Evolutionary conservation across 352 stramenopile species (phyloP).

Genomic region (Pythium volutum): DNA sequence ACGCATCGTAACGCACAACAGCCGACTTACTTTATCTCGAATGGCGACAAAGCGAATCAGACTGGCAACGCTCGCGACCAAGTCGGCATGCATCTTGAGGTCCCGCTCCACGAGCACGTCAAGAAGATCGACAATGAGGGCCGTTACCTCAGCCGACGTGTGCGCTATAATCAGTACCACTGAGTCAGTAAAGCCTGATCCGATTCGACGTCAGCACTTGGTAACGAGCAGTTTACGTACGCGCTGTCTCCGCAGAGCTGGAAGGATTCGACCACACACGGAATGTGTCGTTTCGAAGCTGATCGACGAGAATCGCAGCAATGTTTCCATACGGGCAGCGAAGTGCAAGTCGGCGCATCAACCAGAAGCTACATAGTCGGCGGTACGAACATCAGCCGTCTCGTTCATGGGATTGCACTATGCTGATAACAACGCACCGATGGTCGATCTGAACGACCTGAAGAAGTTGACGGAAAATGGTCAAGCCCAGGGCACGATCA

Average conservation of each 20-base stretch:
- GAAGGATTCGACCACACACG: slow-evolving; percentile 27
- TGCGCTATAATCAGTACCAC: slow-evolving; percentile 18
- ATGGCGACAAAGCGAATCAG: slow-evolving; percentile 62
- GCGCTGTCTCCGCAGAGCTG: slow-evolving; percentile 6
- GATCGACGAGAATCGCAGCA: slow-evolving; percentile 58
- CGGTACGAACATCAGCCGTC: background rate
- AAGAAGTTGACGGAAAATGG: slow-evolving; percentile 34
- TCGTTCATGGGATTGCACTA: background rate
- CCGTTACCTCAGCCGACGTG: slow-evolving; percentile 17
- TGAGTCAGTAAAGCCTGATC: background rate
- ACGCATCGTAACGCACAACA: too few species aligned
- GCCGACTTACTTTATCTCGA: slow-evolving; percentile 46
- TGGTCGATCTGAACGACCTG: slow-evolving; percentile 31
- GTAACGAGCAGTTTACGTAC: slow-evolving; percentile 22
- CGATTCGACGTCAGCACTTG: background rate
- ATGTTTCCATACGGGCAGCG: slow-evolving; percentile 78
- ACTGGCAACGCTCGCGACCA: slow-evolving; percentile 66
- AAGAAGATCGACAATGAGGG: slow-evolving; percentile 35
- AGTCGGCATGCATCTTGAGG: slow-evolving; percentile 53
- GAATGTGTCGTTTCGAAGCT: slow-evolving; percentile 45
- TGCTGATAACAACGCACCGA: slow-evolving; percentile 19
- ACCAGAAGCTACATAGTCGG: slow-evolving; percentile 36
- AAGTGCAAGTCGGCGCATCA: slow-evolving; percentile 39
- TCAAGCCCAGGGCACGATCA: slow-evolving; percentile 38
- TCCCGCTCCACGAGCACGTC: slow-evolving; percentile 49